Evolutionary conservation across 78 protist genomes (phyloP), one percentile per base, ranked within the genome.

Genomic region (Cavenderia fasciculata): DNA sequence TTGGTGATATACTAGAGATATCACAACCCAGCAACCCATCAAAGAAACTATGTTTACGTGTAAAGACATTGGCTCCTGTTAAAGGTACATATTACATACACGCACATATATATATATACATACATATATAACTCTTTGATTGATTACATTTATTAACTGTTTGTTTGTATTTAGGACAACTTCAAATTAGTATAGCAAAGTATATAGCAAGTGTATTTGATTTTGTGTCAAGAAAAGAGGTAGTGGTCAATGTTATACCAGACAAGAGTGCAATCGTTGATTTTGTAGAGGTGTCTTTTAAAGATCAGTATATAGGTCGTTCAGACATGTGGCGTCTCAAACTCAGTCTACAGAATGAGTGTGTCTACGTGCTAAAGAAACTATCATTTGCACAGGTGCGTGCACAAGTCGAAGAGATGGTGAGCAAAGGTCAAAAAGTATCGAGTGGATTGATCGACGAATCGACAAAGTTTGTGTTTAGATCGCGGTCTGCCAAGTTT

Each of bases 301-400:
- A 82, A 33, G 96, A 93, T 61, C 94, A 86, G 69, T 93, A 93
- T 47, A 59, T 93, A 33, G 92, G 92, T 59, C 76, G 96, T 34
- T 29, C 63, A 23, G 96, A 93, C 38, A 93, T 93, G 87, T 93
- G 96, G 96, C 71, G 95, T 36, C 25, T 92, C 52, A 92, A 92
- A 57, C 41, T 71, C 18, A 25, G 29, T 4, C 59, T 92, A 14
- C 75, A 73, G 27, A 61, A 74, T 11, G 85, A 74, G 6, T 85
- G 92, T 52, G 86, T 74, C 0, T 92, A 77, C 62, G 87, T 76
- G 18, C 49, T 63, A n/a, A 86, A 86, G 85, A 86, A 74, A 54
- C 56, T 86, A 0, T 43, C 92, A 27, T 86, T 86, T 33, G 74
- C 94, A 14, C 87, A 74, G 59, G 68, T 74, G 18, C 47, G 87